Evolutionary conservation across 1,139 yeast species (phyloP).

Genomic region (Meyerozyma carpophila): DNA sequence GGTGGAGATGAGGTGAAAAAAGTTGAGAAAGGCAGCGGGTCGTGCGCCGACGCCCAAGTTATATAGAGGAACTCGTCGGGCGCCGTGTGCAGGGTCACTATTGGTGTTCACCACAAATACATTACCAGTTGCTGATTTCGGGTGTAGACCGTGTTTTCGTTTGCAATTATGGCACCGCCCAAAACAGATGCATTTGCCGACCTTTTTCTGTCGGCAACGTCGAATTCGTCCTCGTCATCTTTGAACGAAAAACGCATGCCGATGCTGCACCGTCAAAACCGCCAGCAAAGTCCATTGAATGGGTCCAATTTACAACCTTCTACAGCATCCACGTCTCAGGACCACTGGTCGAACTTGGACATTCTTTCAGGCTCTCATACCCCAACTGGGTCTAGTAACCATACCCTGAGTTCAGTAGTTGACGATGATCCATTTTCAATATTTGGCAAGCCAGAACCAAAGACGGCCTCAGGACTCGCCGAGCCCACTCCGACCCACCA

Average conservation of each 20-base stretch:
- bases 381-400: conserved; percentile 1
- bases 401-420: conserved; percentile 2
- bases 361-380: conserved; percentile 8
- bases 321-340: background rate
- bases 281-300: conserved; percentile 5
- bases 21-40: background rate
- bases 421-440: conserved; percentile 18
- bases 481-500: background rate
- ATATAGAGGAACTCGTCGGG: background rate
- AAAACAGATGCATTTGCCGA: conserved; percentile 47
- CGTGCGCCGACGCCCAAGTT: background rate
- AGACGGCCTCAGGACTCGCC: background rate
- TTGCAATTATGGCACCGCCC: conserved; percentile 19
- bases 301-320: background rate
- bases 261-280: conserved; percentile 17
- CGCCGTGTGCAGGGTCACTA: background rate
- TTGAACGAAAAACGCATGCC: conserved; percentile 10
- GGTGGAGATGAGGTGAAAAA: conserved; percentile 1
- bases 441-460: conserved; percentile 8
- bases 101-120: background rate
- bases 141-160: too few species aligned
- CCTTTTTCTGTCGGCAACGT: conserved; percentile 34
- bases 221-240: conserved; percentile 3
- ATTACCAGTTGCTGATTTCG: too few species aligned
- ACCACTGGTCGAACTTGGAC: conserved; percentile 19